Base-by-base conservation (phyloP, 2,329 filamentous ascomycete genomes). In the Amylocarpus encephaloides region DNA sequence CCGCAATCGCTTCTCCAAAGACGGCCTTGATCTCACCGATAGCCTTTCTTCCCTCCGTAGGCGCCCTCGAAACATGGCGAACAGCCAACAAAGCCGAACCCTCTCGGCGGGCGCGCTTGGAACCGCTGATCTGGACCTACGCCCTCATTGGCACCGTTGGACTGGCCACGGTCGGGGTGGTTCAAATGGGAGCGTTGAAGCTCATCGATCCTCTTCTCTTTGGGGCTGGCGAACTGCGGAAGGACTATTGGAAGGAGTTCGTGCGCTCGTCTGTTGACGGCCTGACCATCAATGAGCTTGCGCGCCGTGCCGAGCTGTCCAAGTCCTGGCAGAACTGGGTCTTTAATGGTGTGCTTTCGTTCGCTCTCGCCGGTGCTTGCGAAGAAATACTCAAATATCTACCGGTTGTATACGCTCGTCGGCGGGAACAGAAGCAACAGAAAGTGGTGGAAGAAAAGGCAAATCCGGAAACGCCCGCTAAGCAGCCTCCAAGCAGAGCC, bases 341-440 rank as follows among this genome's bases (percentile, higher is more conserved):
- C 6, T 46, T 54, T 19, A 54, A 51, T 36, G 42, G 3, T 13
- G 42, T 40, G 1, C 34, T 51, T 2, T 29, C 22, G 2, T 54
- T 49, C 33, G 30, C 47, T 5, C 18, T 39, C 1, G 52, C 49
- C 7, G 52, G 48, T 16, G 33, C 49, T 18, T 38, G 33, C 1
- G 52, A 54, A 41, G 52, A 54, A 42, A 47, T 34, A 18, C 12
- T 54, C 13, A 54, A 54, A 33, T 51, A 51, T 30, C 6, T 51
- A 10, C 52, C 52, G 12, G 41, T 54, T 41, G 32, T 26, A 2
- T 54, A 51, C 26, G 49, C 49, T 16, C 29, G 49, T 7, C 41
- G 42, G 3, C 36, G 13, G 5, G 29, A 19, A 7, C 22, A 7
- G 22, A 26, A 26, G 22, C 4, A 26, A 4, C 22, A 26, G 22